Base-by-base conservation (phyloP, 306 rosid species). In the Arachis stenosperma region DNA sequence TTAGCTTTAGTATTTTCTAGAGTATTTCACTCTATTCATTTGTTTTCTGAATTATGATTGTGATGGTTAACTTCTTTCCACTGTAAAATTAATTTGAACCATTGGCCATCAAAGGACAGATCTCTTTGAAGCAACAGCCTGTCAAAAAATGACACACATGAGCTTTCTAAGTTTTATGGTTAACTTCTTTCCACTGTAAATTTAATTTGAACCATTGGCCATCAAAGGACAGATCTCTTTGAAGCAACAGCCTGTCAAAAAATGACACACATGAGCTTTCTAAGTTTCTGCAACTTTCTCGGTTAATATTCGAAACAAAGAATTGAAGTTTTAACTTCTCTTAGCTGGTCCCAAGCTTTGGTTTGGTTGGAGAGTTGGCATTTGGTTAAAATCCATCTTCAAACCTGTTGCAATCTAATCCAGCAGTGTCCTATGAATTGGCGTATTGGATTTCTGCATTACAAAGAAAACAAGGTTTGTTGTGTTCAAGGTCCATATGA, bases 1-100 rank as follows among this genome's bases (percentile, higher is more conserved):
- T 71, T 83, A 68, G 36, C 33, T 67, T 75, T 58, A 74, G 59
- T 65, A 61, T 73, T 69, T 64, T 41, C 51, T 59, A 58, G 4
- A 70, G 27, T 57, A 9, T 59, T 65, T 70, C 4, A 39, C 66
- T 65, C 37, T 29, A 22, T 47, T 52, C 27, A 36, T 66, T 11
- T 51, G 53, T 51, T 22, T 78, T 75, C 61, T 66, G 71, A 67
- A 54, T 66, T 40, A 44, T 76, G 62, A 8, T 15, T 48, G 50
- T 50, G 55, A 50, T 13, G 75, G 76, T 69, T 68, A 22, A 70
- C 41, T 17, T 61, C 43, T 65, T 81, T 30, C 51, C 22, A 29
- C 43, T 63, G 47, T 48, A 63, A 69, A 46, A 39, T 39, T 78
- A 69, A 46, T 44, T 39, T 78, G 61, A 57, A 64, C 14, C 27